A percentile compares a stretch with the other conserved stretches of the same genome.
Conservation (phyloP, 2,329 filamentous ascomycete genomes). For the Penicillium olsonii region DNA sequence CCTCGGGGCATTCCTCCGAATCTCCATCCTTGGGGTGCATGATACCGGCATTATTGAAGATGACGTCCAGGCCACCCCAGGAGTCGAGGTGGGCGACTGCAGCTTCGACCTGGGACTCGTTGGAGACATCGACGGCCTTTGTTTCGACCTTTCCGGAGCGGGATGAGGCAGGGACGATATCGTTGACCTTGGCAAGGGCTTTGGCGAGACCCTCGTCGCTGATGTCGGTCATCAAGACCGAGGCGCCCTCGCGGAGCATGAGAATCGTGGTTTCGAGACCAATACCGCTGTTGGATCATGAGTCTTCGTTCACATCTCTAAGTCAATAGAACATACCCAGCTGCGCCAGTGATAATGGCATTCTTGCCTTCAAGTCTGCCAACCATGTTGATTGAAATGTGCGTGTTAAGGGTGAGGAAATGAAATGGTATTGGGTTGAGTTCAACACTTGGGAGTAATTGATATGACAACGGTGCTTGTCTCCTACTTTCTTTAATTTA, state of each 20-base stretch:
- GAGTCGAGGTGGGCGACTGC: conserved; percentile 73
- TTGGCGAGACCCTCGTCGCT: conserved; percentile 73
- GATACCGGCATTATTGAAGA: conserved; percentile 96
- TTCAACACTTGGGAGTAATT: neutral
- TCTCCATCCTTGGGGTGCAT: conserved; percentile 83
- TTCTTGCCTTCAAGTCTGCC: conserved; percentile 1
- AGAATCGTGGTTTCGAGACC: conserved; percentile 88
- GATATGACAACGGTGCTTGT: neutral
- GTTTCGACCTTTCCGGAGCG: conserved; percentile 20
- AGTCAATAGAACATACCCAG: conserved; percentile 61
- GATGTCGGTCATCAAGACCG: conserved; percentile 81
- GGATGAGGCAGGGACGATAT: conserved; percentile 59
- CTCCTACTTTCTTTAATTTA: neutral
- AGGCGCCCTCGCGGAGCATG: conserved; percentile 83
- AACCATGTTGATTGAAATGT: neutral
- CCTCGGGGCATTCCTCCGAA: conserved; percentile 79
- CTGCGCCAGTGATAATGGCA: conserved; percentile 50
- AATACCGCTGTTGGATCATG: conserved; percentile 65
- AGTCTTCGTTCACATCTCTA: neutral
- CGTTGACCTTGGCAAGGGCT: conserved; percentile 71
- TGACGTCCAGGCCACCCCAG: conserved; percentile 84
- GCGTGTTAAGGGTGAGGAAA: neutral
- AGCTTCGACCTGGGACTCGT: conserved; percentile 73
- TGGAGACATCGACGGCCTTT: conserved; percentile 68
- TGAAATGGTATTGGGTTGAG: neutral